Conservation (phyloP, 768 basidiomycete genomes). For the Rhodosporidiobolus sp. region DNA sequence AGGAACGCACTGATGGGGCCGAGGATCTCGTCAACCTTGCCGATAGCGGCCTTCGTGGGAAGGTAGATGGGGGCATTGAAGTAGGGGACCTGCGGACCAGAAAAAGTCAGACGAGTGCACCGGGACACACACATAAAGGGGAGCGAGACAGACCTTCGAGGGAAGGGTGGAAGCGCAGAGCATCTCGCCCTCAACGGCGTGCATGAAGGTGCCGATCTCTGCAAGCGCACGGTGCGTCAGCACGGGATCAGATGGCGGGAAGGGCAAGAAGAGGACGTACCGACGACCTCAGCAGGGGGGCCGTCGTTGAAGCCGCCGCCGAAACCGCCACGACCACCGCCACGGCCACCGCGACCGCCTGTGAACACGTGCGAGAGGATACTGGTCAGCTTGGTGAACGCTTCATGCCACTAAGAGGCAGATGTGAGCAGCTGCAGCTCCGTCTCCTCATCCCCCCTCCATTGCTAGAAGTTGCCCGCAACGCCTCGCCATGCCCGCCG, state of each 20-base stretch:
- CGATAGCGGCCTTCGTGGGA: slow-evolving; percentile 90
- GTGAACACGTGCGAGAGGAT: neutral
- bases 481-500: too few species aligned
- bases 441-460: neutral
- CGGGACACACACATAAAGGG: neutral
- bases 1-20: slow-evolving; percentile 77
- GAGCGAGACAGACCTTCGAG: slow-evolving; percentile 60
- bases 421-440: too few species aligned
- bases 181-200: slow-evolving; percentile 98
- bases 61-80: slow-evolving; percentile 99
- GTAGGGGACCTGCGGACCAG: slow-evolving; percentile 62
- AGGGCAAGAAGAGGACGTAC: slow-evolving; percentile 43
- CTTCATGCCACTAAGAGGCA: too few species aligned
- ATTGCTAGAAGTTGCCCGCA: too few species aligned
- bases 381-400: neutral
- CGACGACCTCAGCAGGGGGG: slow-evolving; percentile 53
- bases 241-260: neutral
- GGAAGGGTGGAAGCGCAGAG: slow-evolving; percentile 78
- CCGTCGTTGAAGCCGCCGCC: slow-evolving; percentile 49
- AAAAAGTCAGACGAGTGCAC: neutral
- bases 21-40: slow-evolving; percentile 98
- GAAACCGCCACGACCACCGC: slow-evolving; percentile 50
- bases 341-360: slow-evolving; percentile 43
- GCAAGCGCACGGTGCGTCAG: neutral
- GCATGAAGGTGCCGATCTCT: slow-evolving; percentile 62